phyloP scores from a whole-genome alignment of 768 basidiomycete species.

The Mycena polygramma region DNA sequence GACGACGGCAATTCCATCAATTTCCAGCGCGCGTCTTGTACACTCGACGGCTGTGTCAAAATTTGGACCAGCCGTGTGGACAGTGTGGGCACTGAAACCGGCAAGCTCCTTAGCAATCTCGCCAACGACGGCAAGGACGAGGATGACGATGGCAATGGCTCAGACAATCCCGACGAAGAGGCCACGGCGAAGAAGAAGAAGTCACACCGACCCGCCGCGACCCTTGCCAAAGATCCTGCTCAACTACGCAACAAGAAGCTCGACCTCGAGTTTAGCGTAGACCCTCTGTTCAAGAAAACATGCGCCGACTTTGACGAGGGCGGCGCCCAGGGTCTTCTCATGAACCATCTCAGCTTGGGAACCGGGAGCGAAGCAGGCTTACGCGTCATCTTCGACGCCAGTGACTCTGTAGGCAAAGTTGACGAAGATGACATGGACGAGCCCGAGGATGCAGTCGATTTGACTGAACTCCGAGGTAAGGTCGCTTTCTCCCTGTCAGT shows the following conservation, averaged over 20 bases:
- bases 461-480: conserved; percentile 71
- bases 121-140: conserved; percentile 67
- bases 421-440: conserved; percentile 86
- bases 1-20: conserved; percentile 96
- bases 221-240: conserved; percentile 88
- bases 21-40: conserved; percentile 98
- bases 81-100: conserved; percentile 95
- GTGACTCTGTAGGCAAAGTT: conserved; percentile 85
- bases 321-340: conserved; percentile 93
- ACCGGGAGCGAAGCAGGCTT: conserved; percentile 84
- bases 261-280: conserved; percentile 95
- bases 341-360: conserved; percentile 93
- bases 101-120: conserved; percentile 93
- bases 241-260: conserved; percentile 92
- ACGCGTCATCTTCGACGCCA: conserved; percentile 95
- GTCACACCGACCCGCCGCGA: conserved; percentile 79
- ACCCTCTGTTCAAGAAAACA: conserved; percentile 98
- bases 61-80: conserved; percentile 99
- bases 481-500: conserved; percentile 39
- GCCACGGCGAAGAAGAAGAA: conserved; percentile 75
- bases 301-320: conserved; percentile 99
- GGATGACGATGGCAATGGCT: conserved; percentile 72
- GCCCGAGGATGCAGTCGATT: conserved; percentile 75
- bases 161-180: conserved; percentile 78
- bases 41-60: conserved; percentile 98